Percentiles rank a stretch among this genome's conserved stretches.
phyloP scores from a whole-genome alignment of 2,329 filamentous ascomycete genomes.

The Nothopassalora personata region DNA sequence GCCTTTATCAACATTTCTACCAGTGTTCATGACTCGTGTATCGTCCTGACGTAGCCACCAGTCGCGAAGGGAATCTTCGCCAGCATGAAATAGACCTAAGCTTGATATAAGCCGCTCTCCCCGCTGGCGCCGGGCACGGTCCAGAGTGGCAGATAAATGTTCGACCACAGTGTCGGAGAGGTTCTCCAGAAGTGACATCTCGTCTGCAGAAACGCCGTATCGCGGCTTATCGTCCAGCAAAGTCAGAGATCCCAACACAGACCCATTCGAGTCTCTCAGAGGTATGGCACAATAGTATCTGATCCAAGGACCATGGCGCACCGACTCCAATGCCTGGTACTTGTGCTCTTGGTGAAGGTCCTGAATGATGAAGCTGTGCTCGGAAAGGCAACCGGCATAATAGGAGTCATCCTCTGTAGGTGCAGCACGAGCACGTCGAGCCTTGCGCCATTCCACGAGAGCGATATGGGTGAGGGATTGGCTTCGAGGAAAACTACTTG shows the following conservation, averaged over 20 bases:
- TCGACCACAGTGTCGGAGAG: slow-evolving; percentile 54
- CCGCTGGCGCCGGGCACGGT: slow-evolving; percentile 47
- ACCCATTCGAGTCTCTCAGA: slow-evolving; percentile 51
- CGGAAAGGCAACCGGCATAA: slow-evolving; percentile 20
- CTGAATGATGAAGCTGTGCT: slow-evolving; percentile 24
- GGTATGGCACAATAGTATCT: slow-evolving; percentile 56
- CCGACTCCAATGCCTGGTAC: slow-evolving; percentile 6
- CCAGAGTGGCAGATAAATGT: slow-evolving; percentile 53
- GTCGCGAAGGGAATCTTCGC: slow-evolving; percentile 21
- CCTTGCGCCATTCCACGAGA: slow-evolving; percentile 17
- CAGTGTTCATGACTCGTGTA: slow-evolving; percentile 2
- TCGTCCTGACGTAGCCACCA: slow-evolving; percentile 29
- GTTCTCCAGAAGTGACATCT: slow-evolving; percentile 53
- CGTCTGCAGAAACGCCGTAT: slow-evolving; percentile 45
- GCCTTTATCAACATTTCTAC: neutral
- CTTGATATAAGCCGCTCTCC: slow-evolving; percentile 52
- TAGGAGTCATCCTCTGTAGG: slow-evolving; percentile 13
- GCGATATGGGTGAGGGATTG: slow-evolving; percentile 35
- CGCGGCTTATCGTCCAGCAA: slow-evolving; percentile 56
- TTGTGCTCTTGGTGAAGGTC: slow-evolving; percentile 16
- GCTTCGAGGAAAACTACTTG: slow-evolving; percentile 28
- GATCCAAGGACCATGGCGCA: slow-evolving; percentile 6
- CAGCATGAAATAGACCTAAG: slow-evolving; percentile 43
- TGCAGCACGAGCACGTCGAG: slow-evolving; percentile 23
- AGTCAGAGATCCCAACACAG: slow-evolving; percentile 55